Evolutionary conservation across 768 basidiomycete genomes (phyloP), one percentile per base, ranked within the genome.

Genomic region (Calvatia gigantea): DNA sequence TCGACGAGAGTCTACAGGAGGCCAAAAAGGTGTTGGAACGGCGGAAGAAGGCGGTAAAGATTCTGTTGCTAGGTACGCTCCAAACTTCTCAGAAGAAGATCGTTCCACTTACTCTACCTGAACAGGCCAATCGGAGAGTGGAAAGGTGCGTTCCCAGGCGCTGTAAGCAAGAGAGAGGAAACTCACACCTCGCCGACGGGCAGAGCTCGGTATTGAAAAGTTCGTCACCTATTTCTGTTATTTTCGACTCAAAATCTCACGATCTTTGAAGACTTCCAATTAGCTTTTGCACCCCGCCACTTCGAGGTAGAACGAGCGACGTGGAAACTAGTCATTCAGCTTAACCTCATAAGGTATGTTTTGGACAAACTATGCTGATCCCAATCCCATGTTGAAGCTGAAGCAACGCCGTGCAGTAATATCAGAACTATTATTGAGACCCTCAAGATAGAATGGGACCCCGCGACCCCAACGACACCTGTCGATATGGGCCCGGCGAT

Each of bases 311-410:
- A 89, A 57, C 72, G 80, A 15, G 62, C 73, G 0, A 75, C 81
- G 6, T 89, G 87, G 86, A 80, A 75, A 58, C 75, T 78, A 11
- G 77, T 89, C 51, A 76, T 89, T 6, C 84, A 89, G 59, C 79
- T 89, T 39, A 89, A 89, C 62, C 69, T 89, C 58, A 86, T 88
- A 57, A 70, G 79, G 85, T 84, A 47, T 12, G 71, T 62, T 17
- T 15, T 7, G n/a, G n/a, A n/a, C 28, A 29, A 28, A 14, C 37
- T 8, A 11, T 35, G 19, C n/a, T 8, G 2, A 9, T 51, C 8
- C 62, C 28, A 21, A 27, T 39, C 21, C 55, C 38, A 11, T 11
- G 41, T 23, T 15, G 23, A 14, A 9, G n/a, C n/a, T n/a, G n/a
- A n/a, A 25, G 21, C 17, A 6, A 6, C 46, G 17, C 35, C 11